Percentiles rank a stretch among this genome's conserved stretches.
These are phyloP conservation scores for Neurospora sp. DNA, from an alignment of 2,329 filamentous ascomycete genomes.

Conservation along the genomic window DNA sequence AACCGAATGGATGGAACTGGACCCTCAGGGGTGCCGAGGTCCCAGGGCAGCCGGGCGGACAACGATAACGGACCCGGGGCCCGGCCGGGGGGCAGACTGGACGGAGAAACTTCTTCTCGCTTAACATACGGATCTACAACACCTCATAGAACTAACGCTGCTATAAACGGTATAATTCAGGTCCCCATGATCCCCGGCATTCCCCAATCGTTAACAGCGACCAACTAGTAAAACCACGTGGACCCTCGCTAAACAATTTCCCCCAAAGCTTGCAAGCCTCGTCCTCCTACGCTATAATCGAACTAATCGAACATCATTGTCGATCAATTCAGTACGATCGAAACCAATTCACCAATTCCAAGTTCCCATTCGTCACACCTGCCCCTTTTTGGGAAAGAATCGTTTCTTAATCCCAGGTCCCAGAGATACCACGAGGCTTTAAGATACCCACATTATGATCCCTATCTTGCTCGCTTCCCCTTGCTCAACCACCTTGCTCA, in stretches of 20 bases:
- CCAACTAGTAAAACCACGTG: not conserved
- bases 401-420: too few species aligned
- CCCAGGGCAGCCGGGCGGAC: not conserved
- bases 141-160: not conserved
- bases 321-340: not conserved
- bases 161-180: not conserved
- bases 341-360: not conserved
- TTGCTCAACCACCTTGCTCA: not conserved
- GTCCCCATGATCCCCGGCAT: not conserved
- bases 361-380: not conserved
- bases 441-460: too few species aligned
- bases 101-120: not conserved
- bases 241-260: not conserved
- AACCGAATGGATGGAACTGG: not conserved
- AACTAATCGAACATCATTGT: not conserved
- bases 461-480: not conserved
- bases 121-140: not conserved
- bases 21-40: not conserved
- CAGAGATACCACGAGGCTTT: too few species aligned
- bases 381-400: too few species aligned
- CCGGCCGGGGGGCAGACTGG: not conserved
- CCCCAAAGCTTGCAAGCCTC: not conserved
- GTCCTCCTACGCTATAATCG: not conserved
- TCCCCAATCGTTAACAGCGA: not conserved
- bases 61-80: not conserved